Conservation (phyloP, 2,329 filamentous ascomycete genomes). For the Lasiodiplodia hormozganensis region DNA sequence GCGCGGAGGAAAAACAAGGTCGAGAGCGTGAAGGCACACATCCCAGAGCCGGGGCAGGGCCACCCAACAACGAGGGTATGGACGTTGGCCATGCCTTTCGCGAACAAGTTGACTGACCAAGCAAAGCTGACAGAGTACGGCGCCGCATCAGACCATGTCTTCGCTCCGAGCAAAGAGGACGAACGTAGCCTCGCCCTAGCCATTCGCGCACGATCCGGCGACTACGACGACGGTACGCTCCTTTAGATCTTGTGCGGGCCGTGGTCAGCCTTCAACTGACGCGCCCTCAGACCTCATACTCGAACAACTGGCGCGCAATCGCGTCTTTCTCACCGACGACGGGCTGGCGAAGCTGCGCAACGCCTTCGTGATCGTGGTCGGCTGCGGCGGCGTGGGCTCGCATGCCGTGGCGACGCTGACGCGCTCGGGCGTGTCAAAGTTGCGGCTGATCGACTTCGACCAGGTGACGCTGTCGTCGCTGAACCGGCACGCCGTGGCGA, state of each 20-base stretch:
- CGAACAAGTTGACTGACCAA: constrained; percentile 33
- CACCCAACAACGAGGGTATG: constrained; percentile 60
- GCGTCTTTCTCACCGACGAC: constrained; percentile 84
- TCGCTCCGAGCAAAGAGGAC: constrained; percentile 59
- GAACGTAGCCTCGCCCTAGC: constrained; percentile 65
- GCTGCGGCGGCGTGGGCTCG: constrained; percentile 92
- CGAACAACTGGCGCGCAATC: constrained; percentile 92
- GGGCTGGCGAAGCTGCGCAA: constrained; percentile 80
- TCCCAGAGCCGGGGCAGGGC: constrained; percentile 61
- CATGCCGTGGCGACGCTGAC: constrained; percentile 87
- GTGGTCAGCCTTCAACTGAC: constrained; percentile 9
- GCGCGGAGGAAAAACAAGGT: constrained; percentile 62
- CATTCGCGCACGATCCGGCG: constrained; percentile 65
- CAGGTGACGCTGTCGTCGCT: constrained; percentile 94
- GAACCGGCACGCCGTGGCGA: constrained; percentile 95
- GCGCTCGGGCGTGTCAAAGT: constrained; percentile 84
- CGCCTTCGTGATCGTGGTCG: constrained; percentile 87
- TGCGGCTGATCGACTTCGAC: constrained; percentile 94
- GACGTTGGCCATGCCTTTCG: neutral
- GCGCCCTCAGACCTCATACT: constrained; percentile 76
- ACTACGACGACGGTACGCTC: constrained; percentile 66
- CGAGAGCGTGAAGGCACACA: constrained; percentile 66
- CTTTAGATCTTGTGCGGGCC: neutral
- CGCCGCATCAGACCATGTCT: constrained; percentile 54
- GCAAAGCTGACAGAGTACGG: constrained; percentile 68